A percentile compares a stretch with the other conserved stretches of the same genome.
Conservation (phyloP, 176 grass and related monocot species). For the Tillandsia fasciculata region DNA sequence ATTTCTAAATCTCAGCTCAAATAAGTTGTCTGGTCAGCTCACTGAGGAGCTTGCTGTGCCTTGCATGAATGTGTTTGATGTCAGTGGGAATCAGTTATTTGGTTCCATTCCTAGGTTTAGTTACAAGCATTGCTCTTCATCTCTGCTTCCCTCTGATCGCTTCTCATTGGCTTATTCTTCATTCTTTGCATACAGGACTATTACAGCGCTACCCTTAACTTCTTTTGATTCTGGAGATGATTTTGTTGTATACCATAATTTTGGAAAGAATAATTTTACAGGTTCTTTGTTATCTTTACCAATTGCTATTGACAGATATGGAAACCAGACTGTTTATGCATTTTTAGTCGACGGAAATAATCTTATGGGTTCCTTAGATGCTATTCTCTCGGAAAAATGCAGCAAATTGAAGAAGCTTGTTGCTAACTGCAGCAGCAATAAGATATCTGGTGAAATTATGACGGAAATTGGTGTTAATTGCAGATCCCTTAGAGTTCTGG, state of each 20-base stretch:
- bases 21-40: conserved; percentile 34
- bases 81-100: conserved; percentile 29
- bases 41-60: conserved; percentile 16
- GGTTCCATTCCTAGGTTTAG: conserved; percentile 33
- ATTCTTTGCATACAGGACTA: conserved; percentile 27
- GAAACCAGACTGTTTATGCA: conserved; percentile 41
- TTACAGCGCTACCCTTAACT: conserved; percentile 16
- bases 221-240: conserved; percentile 21
- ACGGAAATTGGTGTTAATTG: conserved; percentile 39
- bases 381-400: conserved; percentile 62
- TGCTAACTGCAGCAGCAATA: conserved; percentile 46
- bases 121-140: conserved; percentile 20
- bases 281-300: conserved; percentile 52
- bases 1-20: conserved; percentile 42
- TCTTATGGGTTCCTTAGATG: conserved; percentile 47
- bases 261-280: conserved; percentile 58
- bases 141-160: conserved; percentile 14
- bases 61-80: conserved; percentile 39
- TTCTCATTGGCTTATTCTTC: conserved; percentile 30
- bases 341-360: conserved; percentile 53
- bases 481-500: conserved; percentile 55
- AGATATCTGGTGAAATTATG: conserved; percentile 44
- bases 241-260: conserved; percentile 66
- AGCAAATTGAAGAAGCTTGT: conserved; percentile 39
- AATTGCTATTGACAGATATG: conserved; percentile 33